Conservation (phyloP, 83 land plant genomes). For the Picea mariana region DNA sequence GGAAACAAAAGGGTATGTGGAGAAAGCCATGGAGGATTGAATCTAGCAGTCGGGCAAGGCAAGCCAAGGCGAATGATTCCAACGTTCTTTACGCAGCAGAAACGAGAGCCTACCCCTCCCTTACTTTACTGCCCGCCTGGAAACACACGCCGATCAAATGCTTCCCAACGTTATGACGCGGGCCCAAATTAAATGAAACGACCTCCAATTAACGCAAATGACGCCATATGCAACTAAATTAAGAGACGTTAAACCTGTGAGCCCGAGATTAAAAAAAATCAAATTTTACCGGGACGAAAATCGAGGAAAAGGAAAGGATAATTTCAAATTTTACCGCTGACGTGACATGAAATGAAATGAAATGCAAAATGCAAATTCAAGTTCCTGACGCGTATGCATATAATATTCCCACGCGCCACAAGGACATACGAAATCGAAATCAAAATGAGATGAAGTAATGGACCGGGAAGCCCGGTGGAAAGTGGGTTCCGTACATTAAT, state of each 20-base stretch:
- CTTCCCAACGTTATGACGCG: not conserved
- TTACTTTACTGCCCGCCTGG: slow-evolving; percentile 11
- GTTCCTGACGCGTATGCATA: no score
- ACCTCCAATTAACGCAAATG: slow-evolving; percentile 2
- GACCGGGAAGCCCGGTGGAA: slow-evolving; percentile 7
- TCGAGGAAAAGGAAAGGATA: not conserved
- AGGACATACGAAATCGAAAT: not conserved
- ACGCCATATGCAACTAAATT: slow-evolving; percentile 10
- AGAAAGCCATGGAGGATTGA: no score
- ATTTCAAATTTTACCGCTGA: not conserved
- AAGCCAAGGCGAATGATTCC: no score
- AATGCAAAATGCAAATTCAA: not conserved
- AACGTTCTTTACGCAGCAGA: not conserved
- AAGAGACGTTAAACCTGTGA: slow-evolving; percentile 14
- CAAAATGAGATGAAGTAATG: not conserved
- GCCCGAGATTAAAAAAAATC: not conserved
- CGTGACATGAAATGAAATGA: not conserved
- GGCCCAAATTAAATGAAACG: not conserved
- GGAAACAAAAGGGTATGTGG: no score
- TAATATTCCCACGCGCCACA: not conserved
- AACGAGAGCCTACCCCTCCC: not conserved
- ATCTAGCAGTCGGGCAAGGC: no score
- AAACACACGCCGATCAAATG: slow-evolving; percentile 18
- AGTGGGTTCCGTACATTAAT: slow-evolving; percentile 6
- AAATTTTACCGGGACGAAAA: not conserved